Percentiles rank a stretch among this genome's conserved stretches.
Conservation (phyloP, 2,329 filamentous ascomycete genomes). For the Hypoxylon sp. region DNA sequence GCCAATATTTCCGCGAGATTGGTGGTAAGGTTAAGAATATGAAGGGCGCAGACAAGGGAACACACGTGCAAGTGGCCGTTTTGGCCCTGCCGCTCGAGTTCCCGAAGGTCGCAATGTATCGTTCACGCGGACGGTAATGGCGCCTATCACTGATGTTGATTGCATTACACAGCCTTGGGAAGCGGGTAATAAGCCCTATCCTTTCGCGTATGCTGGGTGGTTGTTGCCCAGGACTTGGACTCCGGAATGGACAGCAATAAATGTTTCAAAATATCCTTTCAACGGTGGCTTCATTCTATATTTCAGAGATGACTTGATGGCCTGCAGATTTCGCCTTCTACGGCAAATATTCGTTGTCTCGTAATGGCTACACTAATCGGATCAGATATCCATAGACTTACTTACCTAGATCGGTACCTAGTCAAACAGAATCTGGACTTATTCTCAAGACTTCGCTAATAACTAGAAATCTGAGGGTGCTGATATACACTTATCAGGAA, state of each 20-base stretch:
- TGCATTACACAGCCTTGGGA: neutral
- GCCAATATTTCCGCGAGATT: constrained; percentile 81
- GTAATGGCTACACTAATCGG: neutral
- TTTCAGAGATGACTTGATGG: neutral
- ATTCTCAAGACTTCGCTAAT: neutral
- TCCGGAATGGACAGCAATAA: neutral
- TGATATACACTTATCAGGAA: neutral
- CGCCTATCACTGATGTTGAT: neutral
- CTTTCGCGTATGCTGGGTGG: neutral
- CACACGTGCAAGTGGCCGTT: constrained; percentile 71
- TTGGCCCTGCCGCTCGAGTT: constrained; percentile 86
- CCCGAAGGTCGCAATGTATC: constrained; percentile 70
- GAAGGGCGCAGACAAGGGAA: constrained; percentile 74
- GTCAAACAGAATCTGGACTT: constrained; percentile 1
- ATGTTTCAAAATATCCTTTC: neutral
- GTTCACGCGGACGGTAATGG: constrained; percentile 47
- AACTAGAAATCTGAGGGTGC: neutral
- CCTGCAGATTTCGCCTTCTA: constrained; percentile 1
- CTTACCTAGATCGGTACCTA: neutral
- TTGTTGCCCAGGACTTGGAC: neutral
- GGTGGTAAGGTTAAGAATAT: constrained; percentile 76
- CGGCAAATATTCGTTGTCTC: neutral
- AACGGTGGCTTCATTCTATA: neutral
- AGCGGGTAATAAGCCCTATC: neutral
- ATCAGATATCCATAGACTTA: constrained; percentile 15